phyloP scores from a whole-genome alignment of 1,284 basidiomycete species.

The Albatrellus sp. region DNA sequence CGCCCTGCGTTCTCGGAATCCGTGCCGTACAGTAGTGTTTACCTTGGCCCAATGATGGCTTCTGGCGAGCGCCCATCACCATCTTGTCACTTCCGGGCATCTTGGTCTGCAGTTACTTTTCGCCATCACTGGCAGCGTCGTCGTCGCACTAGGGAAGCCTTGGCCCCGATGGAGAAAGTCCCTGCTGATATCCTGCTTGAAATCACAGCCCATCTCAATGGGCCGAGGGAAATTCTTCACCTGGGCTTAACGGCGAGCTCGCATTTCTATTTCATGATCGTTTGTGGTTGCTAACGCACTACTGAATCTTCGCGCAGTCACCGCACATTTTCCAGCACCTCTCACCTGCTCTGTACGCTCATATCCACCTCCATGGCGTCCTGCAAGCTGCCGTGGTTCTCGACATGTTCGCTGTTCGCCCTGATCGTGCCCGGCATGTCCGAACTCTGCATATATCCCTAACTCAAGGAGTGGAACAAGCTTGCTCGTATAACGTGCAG shows the following conservation, averaged over 20 bases:
- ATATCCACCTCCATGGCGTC: constrained; percentile 36
- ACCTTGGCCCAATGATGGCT: too few relatives aligned
- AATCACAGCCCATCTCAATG: constrained; percentile 39
- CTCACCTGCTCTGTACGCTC: constrained; percentile 45
- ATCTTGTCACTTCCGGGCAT: too few relatives aligned
- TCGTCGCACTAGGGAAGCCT: too few relatives aligned
- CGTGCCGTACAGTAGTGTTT: too few relatives aligned
- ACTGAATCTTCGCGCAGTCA: constrained; percentile 17
- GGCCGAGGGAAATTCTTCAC: constrained; percentile 39
- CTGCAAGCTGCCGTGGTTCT: constrained; percentile 52
- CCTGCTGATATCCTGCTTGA: constrained; percentile 57
- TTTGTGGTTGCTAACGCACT: background rate
- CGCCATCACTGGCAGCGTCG: too few relatives aligned
- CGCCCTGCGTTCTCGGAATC: too few relatives aligned
- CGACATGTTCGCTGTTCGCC: constrained; percentile 40
- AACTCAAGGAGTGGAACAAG: background rate
- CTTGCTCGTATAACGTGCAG: constrained; percentile 12
- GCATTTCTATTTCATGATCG: background rate
- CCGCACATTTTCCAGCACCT: constrained; percentile 35
- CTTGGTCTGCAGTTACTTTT: too few relatives aligned
- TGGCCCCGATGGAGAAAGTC: constrained; percentile 14
- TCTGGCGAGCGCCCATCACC: too few relatives aligned
- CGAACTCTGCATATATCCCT: constrained; percentile 34
- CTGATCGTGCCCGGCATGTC: constrained; percentile 52
- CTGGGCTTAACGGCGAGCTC: constrained; percentile 41